Base-by-base conservation (phyloP, 2,329 filamentous ascomycete species). In the Ophiocordyceps camponoti-floridani region DNA sequence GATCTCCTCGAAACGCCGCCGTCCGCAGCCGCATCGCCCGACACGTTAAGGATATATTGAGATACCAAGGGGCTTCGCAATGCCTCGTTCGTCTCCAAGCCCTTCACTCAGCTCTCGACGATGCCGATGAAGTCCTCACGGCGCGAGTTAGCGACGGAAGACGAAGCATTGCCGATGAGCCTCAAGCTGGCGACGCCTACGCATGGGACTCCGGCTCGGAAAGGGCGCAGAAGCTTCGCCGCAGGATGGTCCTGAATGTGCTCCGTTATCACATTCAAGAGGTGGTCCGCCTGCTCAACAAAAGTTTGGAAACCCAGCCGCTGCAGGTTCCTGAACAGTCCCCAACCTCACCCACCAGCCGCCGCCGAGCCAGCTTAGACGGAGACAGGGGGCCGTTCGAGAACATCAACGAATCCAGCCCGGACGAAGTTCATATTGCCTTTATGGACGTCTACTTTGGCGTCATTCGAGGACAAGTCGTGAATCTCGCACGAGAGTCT, bases 371-470 rank as follows among this genome's bases (percentile, higher is more conserved):
- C 45, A 4, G 48, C 52, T 2, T 8, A 12, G 28, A 30, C 12
- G 28, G 12, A 30, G 28, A 30, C 9, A 2, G 9, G 9, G 9
- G 8, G 2, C 52, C 53, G 4, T 69, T 74, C 30, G 60, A 65
- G 13, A 64, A 70, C 11, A 66, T 76, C 31, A 62, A 66, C 45
- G 57, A 63, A 10, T 66, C 66, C 0, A 59, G 63, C 12, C 66
- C 70, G 0, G 69, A 72, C 26, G 62, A 68, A 14, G 64, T 69
- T 31, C 69, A 75, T 48, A 55, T 63, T 19, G 60, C 60, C 11
- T 63, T 76, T n/a, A 66, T 76, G 60, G 57, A 65, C 3, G 65
- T 72, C 2, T 76, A 76, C 52, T 75, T 74, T 48, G 49, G 60
- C 11, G 52, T 59, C 1, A 60, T 76, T 13, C 62, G 65, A 5